A percentile compares a stretch with the other conserved stretches of the same genome.
Conservation (phyloP, 768 basidiomycete species). For the Leccinum truebloodii region DNA sequence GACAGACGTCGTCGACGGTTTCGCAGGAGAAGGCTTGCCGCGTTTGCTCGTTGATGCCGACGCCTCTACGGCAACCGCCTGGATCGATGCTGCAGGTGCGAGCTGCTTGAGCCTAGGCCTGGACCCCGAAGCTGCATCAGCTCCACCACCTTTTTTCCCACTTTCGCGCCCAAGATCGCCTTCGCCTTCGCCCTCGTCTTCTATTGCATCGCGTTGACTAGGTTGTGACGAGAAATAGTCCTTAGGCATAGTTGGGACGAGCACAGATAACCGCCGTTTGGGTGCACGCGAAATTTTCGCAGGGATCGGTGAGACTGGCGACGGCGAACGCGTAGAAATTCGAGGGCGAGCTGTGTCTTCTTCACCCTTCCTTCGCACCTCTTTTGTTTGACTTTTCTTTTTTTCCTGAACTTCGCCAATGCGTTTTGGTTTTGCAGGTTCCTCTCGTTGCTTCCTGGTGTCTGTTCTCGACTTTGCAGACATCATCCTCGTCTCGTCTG, state of each 20-base stretch:
- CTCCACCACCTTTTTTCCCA: background rate
- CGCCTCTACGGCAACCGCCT: conserved; percentile 25
- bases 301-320: conserved; percentile 4
- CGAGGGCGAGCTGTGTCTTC: background rate
- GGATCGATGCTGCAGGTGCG: conserved; percentile 21
- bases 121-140: background rate
- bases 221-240: conserved; percentile 28
- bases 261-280: conserved; percentile 29
- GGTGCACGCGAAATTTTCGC: conserved; percentile 4
- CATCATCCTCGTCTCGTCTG: conserved; percentile 1
- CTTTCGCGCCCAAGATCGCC: background rate
- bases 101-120: conserved; percentile 10
- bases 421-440: background rate
- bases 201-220: background rate
- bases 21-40: conserved; percentile 19
- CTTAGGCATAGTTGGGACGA: conserved; percentile 28
- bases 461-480: background rate
- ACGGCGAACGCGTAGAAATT: conserved; percentile 12
- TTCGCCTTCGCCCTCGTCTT: background rate
- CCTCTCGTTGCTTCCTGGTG: background rate
- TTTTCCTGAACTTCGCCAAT: conserved; percentile 2
- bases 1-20: background rate
- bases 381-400: background rate
- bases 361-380: background rate
- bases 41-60: conserved; percentile 21